phyloP scores from a whole-genome alignment of 352 stramenopile genomes.

The Aphanomyces stellatus region DNA sequence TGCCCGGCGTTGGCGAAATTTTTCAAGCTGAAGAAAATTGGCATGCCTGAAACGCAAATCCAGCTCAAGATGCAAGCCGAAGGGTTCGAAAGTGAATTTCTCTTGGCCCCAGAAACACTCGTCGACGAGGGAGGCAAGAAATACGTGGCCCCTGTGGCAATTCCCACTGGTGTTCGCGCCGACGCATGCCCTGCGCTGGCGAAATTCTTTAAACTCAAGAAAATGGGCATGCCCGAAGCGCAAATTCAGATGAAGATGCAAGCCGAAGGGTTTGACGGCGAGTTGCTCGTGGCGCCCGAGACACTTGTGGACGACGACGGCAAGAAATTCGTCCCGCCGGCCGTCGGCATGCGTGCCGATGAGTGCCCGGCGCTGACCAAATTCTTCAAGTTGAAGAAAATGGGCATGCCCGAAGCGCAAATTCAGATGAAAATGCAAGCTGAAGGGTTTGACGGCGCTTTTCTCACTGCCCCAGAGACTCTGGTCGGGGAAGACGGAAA shows the following conservation, averaged over 20 bases:
- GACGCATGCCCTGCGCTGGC: slow-evolving; percentile 24
- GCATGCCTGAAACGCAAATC: slow-evolving; percentile 19
- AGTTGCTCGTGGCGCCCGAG: slow-evolving; percentile 50
- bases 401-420: slow-evolving; percentile 90
- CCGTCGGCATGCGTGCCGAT: background rate
- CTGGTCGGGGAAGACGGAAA: slow-evolving; percentile 48
- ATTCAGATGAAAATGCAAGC: slow-evolving; percentile 94
- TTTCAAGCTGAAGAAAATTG: slow-evolving; percentile 23
- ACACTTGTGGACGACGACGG: slow-evolving; percentile 44
- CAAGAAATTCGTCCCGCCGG: slow-evolving; percentile 23
- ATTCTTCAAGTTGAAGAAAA: slow-evolving; percentile 95
- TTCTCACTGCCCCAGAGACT: slow-evolving; percentile 47
- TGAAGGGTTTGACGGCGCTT: slow-evolving; percentile 82
- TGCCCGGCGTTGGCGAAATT: slow-evolving; percentile 24
- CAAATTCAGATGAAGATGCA: slow-evolving; percentile 95
- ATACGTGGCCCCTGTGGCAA: background rate
- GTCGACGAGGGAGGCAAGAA: slow-evolving; percentile 31
- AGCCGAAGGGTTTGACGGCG: slow-evolving; percentile 85
- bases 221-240: slow-evolving; percentile 91
- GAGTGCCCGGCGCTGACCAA: slow-evolving; percentile 41
- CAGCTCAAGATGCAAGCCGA: slow-evolving; percentile 18
- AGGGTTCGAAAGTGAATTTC: slow-evolving; percentile 15
- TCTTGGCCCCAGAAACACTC: slow-evolving; percentile 38
- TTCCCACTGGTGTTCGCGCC: background rate
- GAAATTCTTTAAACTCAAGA: slow-evolving; percentile 96